These are phyloP conservation scores for Neofusicoccum sp. DNA, from an alignment of 2,329 filamentous ascomycete species.

Conservation along the genomic window DNA sequence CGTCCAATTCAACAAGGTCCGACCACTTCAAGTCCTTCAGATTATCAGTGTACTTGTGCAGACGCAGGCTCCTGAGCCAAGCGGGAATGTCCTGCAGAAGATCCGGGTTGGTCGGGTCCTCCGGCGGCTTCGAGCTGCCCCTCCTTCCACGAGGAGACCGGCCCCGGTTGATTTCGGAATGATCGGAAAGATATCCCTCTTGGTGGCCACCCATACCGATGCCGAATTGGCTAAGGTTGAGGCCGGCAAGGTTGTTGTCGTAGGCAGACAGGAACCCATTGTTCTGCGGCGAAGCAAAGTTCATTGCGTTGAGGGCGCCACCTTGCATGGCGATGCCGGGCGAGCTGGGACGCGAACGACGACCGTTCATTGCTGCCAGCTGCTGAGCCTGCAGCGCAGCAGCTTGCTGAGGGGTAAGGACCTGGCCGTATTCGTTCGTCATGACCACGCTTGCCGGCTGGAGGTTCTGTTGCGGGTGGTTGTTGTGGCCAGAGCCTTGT, in stretches of 20 bases:
- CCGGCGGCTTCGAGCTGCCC: conserved; percentile 94
- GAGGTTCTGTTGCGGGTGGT: conserved; percentile 46
- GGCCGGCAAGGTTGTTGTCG: conserved; percentile 69
- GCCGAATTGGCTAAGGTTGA: conserved; percentile 74
- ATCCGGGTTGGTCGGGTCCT: conserved; percentile 90
- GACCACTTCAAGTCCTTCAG: conserved; percentile 97
- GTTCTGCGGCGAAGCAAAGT: conserved; percentile 85
- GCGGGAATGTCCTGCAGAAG: conserved; percentile 93
- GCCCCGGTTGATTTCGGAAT: conserved; percentile 87
- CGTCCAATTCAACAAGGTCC: conserved; percentile 87
- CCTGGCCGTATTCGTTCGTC: conserved; percentile 91
- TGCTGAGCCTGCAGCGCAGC: conserved; percentile 69
- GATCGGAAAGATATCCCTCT: conserved; percentile 91
- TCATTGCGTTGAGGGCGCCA: conserved; percentile 39
- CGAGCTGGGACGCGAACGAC: conserved; percentile 85
- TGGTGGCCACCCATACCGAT: conserved; percentile 51
- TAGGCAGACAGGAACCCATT: conserved; percentile 94
- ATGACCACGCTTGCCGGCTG: conserved; percentile 74
- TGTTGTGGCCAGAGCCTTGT: conserved; percentile 59
- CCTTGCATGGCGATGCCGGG: conserved; percentile 80
- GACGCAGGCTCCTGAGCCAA: conserved; percentile 89
- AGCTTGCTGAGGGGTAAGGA: conserved; percentile 65
- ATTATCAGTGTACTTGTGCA: conserved; percentile 99
- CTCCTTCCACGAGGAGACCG: conserved; percentile 89
- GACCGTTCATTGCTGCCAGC: conserved; percentile 76